Evolutionary conservation across 108 stramenopile genomes (phyloP), one percentile per base, ranked within the genome.

Genomic region (Skeletonema potamos): DNA sequence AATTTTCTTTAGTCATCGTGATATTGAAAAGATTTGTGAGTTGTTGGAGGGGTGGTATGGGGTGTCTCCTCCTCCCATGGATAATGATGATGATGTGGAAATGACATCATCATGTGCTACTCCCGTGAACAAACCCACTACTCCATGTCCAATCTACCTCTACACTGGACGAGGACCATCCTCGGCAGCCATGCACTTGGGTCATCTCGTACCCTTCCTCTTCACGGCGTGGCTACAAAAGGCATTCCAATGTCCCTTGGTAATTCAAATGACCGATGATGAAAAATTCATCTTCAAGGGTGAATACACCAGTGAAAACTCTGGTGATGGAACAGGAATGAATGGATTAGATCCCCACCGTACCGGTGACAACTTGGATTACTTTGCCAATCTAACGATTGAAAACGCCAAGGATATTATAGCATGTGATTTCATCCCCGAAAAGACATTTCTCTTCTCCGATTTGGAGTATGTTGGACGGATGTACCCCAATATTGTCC

Each of bases 271-370:
- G 83, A 99, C 99, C 9, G 99, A 99, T 71, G 99, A 99, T 74
- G 99, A 99, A 85, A 99, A 99, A 83, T 99, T 99, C 70, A 71
- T 99, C 6, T 99, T 97, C 92, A 99, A 99, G 85, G 97, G 95
- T 13, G 79, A 74, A 33, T 96, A 93, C 83, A 68, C 75, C 28
- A 82, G 85, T 33, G 88, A 89, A 59, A 64, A 76, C 60, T 58
- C 68, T 6, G 62, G 56, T 10, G 70, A 64, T 18, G 62, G 43
- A 34, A 39, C 18, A 30, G 41, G 20, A 54, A 7, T 41, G 27
- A 34, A 22, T 43, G 61, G 28, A 3, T 28, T 27, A 17, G 76
- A 76, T 46, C 66, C 68, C 43, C 54, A 77, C 39, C 48, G 70
- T 54, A 85, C 70, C 12, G 92, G 92, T 48, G 93, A 96, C 70